Evolutionary conservation across 805 yeast species (phyloP).

Genomic region (Metschnikowia corniflorae): DNA sequence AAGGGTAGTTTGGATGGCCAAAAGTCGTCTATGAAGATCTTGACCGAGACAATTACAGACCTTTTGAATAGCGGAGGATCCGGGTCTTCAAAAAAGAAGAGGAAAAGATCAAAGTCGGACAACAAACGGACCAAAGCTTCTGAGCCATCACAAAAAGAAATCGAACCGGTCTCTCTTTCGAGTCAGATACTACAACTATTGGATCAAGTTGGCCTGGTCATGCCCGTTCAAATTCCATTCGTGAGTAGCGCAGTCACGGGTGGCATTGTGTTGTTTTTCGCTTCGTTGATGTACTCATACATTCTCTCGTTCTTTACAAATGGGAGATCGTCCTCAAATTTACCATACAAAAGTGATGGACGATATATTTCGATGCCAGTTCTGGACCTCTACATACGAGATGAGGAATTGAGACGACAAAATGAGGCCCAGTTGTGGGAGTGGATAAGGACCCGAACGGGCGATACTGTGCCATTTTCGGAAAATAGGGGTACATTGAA

Average conservation of each 20-base stretch:
- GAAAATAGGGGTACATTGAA: neutral
- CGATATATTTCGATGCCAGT: constrained; percentile 8
- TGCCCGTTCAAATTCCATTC: constrained; percentile 12
- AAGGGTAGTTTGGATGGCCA: constrained; percentile 83
- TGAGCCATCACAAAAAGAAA: neutral
- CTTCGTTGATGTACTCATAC: constrained; percentile 11
- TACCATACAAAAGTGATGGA: constrained; percentile 1
- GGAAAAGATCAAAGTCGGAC: constrained; percentile 12
- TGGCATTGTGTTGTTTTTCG: constrained; percentile 4
- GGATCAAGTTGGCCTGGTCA: constrained; percentile 13
- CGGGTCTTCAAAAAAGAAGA: constrained; percentile 12
- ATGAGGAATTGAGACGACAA: constrained; percentile 3
- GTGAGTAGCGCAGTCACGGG: constrained; percentile 12
- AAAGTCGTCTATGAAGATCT: constrained; percentile 27
- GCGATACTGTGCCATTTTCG: neutral
- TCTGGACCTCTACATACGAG: constrained; percentile 12
- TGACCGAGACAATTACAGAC: constrained; percentile 12
- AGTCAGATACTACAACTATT: constrained; percentile 8
- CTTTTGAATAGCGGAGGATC: constrained; percentile 9
- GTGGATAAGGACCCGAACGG: constrained; percentile 16
- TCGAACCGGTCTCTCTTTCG: constrained; percentile 2
- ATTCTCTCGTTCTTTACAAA: constrained; percentile 1
- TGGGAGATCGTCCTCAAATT: neutral
- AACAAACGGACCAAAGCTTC: constrained; percentile 2
- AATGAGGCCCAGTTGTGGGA: constrained; percentile 17